phyloP scores from a whole-genome alignment of 495 filamentous ascomycete species.

The Tuber umbilicatum region DNA sequence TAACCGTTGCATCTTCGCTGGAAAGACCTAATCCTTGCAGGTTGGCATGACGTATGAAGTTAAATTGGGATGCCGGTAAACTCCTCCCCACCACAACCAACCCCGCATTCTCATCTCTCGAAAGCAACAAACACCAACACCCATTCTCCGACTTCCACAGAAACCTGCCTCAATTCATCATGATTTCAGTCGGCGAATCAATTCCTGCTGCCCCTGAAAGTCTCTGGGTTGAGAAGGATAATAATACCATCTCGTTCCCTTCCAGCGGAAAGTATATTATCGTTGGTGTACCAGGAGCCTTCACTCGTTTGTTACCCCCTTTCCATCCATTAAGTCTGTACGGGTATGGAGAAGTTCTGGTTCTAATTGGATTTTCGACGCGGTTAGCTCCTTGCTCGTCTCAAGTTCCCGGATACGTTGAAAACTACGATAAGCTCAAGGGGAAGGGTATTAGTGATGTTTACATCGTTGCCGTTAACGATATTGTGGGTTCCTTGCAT shows the following conservation, averaged over 20 bases:
- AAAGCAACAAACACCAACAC: neutral
- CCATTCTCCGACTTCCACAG: neutral
- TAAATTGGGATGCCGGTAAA: neutral
- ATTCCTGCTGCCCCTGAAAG: constrained; percentile 32
- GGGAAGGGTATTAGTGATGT: constrained; percentile 35
- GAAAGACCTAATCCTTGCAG: neutral
- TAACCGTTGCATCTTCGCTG: neutral
- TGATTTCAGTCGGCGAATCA: constrained; percentile 24
- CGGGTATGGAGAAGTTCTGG: constrained; percentile 6
- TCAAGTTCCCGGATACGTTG: constrained; percentile 36
- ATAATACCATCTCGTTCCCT: constrained; percentile 29
- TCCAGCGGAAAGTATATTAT: constrained; percentile 34
- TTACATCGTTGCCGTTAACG: constrained; percentile 38
- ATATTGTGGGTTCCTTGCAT: constrained; percentile 21
- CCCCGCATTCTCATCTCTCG: neutral
- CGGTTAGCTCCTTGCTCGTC: constrained; percentile 38
- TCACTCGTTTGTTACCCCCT: constrained; percentile 29
- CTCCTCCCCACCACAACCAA: neutral
- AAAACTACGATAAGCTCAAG: constrained; percentile 19
- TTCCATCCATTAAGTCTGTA: neutral
- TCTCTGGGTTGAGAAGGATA: constrained; percentile 31
- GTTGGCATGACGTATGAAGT: neutral
- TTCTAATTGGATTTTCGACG: neutral
- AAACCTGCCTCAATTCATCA: constrained; percentile 6
- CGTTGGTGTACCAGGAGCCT: constrained; percentile 40